These are phyloP conservation scores for Calonectria honghensis DNA, from an alignment of 2,329 filamentous ascomycete species.

Conservation along the genomic window DNA sequence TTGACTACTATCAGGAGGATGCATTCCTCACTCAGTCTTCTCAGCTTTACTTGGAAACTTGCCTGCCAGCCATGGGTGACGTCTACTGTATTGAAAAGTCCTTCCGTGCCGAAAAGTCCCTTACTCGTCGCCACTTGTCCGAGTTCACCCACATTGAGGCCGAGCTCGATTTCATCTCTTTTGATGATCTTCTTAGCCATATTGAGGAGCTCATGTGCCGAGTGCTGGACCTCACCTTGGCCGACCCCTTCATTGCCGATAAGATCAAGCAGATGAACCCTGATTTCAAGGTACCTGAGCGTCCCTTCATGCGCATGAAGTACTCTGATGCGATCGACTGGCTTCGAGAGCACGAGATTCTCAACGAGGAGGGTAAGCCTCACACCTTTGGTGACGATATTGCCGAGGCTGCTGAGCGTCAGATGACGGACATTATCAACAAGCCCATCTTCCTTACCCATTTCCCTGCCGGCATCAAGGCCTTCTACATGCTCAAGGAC, in stretches of 20 bases:
- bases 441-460: slow-evolving; percentile 96
- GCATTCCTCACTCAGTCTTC: slow-evolving; percentile 98
- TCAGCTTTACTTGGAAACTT: slow-evolving; percentile 98
- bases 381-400: slow-evolving; percentile 98
- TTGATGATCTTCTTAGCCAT: slow-evolving; percentile 90
- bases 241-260: slow-evolving; percentile 82
- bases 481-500: slow-evolving; percentile 17
- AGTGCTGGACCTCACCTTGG: slow-evolving; percentile 86
- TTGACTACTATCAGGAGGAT: slow-evolving; percentile 91
- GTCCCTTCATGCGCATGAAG: slow-evolving; percentile 95
- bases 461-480: slow-evolving; percentile 93
- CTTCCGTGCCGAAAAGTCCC: slow-evolving; percentile 97
- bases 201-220: slow-evolving; percentile 91
- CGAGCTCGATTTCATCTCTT: slow-evolving; percentile 96
- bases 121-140: slow-evolving; percentile 94
- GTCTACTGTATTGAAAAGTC: slow-evolving; percentile 99
- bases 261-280: slow-evolving; percentile 94
- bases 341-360: slow-evolving; percentile 92
- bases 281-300: slow-evolving; percentile 85
- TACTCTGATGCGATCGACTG: slow-evolving; percentile 96
- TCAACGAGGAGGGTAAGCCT: slow-evolving; percentile 92
- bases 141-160: slow-evolving; percentile 99
- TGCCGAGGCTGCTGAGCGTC: slow-evolving; percentile 95
- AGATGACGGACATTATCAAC: slow-evolving; percentile 98
- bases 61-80: slow-evolving; percentile 90